Percentiles rank a stretch among this genome's conserved stretches.
Conservation (phyloP, 1,284 basidiomycete genomes). For the Naganishia sp. region DNA sequence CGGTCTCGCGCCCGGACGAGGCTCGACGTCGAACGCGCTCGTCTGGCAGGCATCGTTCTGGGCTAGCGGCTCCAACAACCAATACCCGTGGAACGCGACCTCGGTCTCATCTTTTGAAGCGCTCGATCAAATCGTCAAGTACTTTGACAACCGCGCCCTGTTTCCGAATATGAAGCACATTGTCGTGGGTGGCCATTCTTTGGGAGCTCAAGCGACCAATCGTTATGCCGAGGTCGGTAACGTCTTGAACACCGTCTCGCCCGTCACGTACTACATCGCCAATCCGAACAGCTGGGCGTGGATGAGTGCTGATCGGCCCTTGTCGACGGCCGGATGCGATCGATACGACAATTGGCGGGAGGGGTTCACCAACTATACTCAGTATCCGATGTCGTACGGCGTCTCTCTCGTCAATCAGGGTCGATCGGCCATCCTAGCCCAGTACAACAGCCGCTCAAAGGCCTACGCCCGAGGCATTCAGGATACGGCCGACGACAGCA, state of each 20-base stretch:
- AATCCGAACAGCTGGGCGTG: constrained; percentile 7
- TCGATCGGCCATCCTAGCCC: neutral
- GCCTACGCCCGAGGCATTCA: neutral
- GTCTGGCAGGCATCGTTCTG: constrained; percentile 9
- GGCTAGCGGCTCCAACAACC: constrained; percentile 5
- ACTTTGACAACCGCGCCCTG: constrained; percentile 7
- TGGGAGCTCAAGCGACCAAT: constrained; percentile 3
- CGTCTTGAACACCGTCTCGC: neutral
- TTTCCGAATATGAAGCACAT: constrained; percentile 13
- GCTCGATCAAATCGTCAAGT: constrained; percentile 3
- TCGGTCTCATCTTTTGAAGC: constrained; percentile 2
- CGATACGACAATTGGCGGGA: constrained; percentile 6
- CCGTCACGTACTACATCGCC: constrained; percentile 4
- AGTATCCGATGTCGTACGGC: constrained; percentile 7
- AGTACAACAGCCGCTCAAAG: constrained; percentile 8
- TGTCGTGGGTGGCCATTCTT: constrained; percentile 4
- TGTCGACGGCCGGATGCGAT: neutral
- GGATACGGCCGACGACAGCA: constrained; percentile 1
- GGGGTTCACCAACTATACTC: constrained; percentile 1
- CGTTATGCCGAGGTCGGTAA: constrained; percentile 6
- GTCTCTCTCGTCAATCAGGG: constrained; percentile 4
- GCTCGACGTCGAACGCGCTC: constrained; percentile 2
- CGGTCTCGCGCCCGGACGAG: neutral
- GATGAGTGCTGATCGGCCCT: neutral
- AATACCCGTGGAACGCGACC: neutral